Percentiles rank a stretch among this genome's conserved stretches.
Conservation (phyloP, 148 eudicot genomes). For the Vaccinium macrocarpon region DNA sequence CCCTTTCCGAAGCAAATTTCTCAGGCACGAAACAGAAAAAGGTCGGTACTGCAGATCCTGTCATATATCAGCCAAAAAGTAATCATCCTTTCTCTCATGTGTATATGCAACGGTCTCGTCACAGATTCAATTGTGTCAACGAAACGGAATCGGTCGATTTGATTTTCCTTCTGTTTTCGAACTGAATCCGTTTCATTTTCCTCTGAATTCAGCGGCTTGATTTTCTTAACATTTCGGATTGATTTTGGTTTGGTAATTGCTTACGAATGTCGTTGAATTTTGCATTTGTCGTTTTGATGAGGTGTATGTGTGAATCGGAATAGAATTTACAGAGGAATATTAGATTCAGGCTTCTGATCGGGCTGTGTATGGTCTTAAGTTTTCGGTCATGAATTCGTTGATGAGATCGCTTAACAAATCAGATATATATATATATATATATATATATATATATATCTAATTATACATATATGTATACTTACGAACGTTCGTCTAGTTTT, state of each 20-base stretch:
- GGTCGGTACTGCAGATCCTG: slow-evolving; percentile 17
- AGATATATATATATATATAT: neutral
- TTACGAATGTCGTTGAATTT: neutral
- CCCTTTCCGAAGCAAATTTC: neutral
- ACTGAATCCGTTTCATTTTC: neutral
- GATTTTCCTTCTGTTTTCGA: neutral
- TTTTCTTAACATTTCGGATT: neutral
- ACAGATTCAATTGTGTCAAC: slow-evolving; percentile 7
- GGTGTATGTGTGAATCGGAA: neutral
- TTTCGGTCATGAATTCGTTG: neutral
- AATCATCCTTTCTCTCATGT: neutral
- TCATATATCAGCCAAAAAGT: neutral
- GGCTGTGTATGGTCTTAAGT: neutral
- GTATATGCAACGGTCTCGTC: neutral
- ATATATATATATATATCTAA: neutral
- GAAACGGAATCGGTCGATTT: too few species aligned
- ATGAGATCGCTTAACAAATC: neutral
- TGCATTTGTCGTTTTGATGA: neutral
- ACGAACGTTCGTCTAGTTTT: neutral
- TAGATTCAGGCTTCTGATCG: slow-evolving; percentile 1
- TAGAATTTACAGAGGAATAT: neutral
- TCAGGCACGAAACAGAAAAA: neutral
- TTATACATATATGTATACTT: neutral
- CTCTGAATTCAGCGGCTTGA: neutral
- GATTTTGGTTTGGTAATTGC: slow-evolving; percentile 1